These are phyloP conservation scores for Moricandia moricandioides DNA, from an alignment of 345 rosid species.

Conservation along the genomic window DNA sequence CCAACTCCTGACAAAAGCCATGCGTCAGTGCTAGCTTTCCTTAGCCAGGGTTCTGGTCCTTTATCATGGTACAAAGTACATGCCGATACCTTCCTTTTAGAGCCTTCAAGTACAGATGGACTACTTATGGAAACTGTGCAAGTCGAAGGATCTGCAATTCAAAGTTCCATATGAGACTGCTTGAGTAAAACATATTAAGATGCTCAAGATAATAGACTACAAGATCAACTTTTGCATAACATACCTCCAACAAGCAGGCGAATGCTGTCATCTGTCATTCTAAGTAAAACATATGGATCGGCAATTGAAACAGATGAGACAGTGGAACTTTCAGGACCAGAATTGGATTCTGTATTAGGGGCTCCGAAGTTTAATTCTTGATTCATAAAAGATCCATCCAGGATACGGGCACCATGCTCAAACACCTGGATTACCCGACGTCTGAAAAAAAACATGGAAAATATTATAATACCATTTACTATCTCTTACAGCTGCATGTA, in stretches of 20 bases:
- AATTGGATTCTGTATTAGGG: constrained; percentile 62
- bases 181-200: constrained; percentile 19
- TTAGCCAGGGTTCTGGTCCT: constrained; percentile 94
- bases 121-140: constrained; percentile 73
- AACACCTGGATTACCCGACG: constrained; percentile 93
- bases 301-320: constrained; percentile 85
- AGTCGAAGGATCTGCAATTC: constrained; percentile 74
- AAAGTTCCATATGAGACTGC: constrained; percentile 29
- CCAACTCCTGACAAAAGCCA: constrained; percentile 93
- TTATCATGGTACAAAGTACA: constrained; percentile 92
- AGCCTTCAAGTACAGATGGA: constrained; percentile 65
- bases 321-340: constrained; percentile 63
- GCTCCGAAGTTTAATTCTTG: constrained; percentile 81
- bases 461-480: constrained; percentile 7
- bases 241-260: constrained; percentile 93
- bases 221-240: constrained; percentile 14
- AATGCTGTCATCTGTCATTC: constrained; percentile 88
- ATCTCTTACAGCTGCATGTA: constrained; percentile 24
- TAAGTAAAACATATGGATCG: constrained; percentile 83
- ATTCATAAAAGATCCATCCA: constrained; percentile 96
- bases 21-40: constrained; percentile 94
- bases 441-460: constrained; percentile 41
- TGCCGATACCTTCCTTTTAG: constrained; percentile 62
- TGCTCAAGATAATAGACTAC: constrained; percentile 2
- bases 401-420: constrained; percentile 89